Percentiles rank a stretch among this genome's conserved stretches.
Conservation (phyloP, 352 stramenopile genomes). For the Phytophthora citrophthora region DNA sequence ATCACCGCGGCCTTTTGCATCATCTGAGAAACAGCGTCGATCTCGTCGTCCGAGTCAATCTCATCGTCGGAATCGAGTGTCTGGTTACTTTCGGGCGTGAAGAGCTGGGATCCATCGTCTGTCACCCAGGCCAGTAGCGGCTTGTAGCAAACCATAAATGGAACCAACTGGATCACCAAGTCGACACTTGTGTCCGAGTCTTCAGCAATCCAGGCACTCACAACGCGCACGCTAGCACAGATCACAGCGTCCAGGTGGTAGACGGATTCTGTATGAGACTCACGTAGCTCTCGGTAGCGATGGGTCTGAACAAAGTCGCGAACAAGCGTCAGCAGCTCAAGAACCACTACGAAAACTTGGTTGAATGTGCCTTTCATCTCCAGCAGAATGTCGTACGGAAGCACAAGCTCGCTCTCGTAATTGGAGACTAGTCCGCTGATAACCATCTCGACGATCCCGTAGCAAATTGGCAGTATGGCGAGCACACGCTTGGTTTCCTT, state of each 20-base stretch:
- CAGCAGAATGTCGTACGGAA: slow-evolving; percentile 76
- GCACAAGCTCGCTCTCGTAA: slow-evolving; percentile 42
- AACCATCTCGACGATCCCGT: slow-evolving; percentile 74
- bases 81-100: slow-evolving; percentile 25
- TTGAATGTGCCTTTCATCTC: slow-evolving; percentile 78
- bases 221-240: slow-evolving; percentile 76
- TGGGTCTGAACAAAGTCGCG: slow-evolving; percentile 79
- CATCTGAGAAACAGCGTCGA: slow-evolving; percentile 56
- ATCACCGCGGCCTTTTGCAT: slow-evolving; percentile 44
- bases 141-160: slow-evolving; percentile 85
- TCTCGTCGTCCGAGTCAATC: slow-evolving; percentile 75
- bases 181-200: slow-evolving; percentile 78
- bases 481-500: slow-evolving; percentile 65
- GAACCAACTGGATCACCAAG: slow-evolving; percentile 70
- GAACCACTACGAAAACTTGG: slow-evolving; percentile 74
- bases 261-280: slow-evolving; percentile 39
- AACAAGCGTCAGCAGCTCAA: slow-evolving; percentile 72
- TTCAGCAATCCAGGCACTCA: slow-evolving; percentile 85
- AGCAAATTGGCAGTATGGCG: slow-evolving; percentile 75
- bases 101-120: slow-evolving; percentile 19
- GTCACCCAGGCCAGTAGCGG: slow-evolving; percentile 35
- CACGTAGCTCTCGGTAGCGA: slow-evolving; percentile 58
- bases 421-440: slow-evolving; percentile 71
- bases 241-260: slow-evolving; percentile 75
- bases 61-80: slow-evolving; percentile 70